Evolutionary conservation across 2,329 filamentous ascomycete genomes (phyloP).

Genomic region (Talaromyces sp.): DNA sequence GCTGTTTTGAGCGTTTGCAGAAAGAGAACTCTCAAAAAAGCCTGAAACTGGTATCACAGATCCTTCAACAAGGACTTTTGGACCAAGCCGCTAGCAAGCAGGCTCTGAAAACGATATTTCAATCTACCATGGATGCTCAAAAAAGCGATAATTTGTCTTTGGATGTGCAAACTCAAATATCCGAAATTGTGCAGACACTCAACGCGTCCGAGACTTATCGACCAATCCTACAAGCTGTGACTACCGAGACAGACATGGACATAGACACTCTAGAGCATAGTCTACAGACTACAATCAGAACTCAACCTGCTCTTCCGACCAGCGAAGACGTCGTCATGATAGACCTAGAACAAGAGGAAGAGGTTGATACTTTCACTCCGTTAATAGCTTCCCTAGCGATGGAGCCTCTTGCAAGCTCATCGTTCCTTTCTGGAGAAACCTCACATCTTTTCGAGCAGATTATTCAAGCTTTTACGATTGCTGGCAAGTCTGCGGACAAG

Average conservation of each 20-base stretch:
- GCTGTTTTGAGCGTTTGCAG: slow-evolving; percentile 33
- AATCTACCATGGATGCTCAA: slow-evolving; percentile 47
- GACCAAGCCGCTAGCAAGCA: slow-evolving; percentile 29
- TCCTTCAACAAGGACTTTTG: slow-evolving; percentile 35
- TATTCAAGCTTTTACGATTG: slow-evolving; percentile 36
- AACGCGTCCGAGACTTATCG: slow-evolving; percentile 60
- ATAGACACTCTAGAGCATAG: slow-evolving; percentile 72
- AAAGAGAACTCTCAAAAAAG: slow-evolving; percentile 35
- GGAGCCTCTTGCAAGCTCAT: slow-evolving; percentile 29
- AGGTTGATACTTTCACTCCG: slow-evolving; percentile 31
- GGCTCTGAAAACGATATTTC: slow-evolving; percentile 34
- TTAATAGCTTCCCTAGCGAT: slow-evolving; percentile 30
- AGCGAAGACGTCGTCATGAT: slow-evolving; percentile 53
- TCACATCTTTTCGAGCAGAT: slow-evolving; percentile 39
- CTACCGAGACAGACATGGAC: slow-evolving; percentile 66
- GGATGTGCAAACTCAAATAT: slow-evolving; percentile 60
- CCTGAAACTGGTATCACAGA: slow-evolving; percentile 46
- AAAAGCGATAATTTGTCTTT: slow-evolving; percentile 34
- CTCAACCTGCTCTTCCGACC: slow-evolving; percentile 50
- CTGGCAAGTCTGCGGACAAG: slow-evolving; percentile 29
- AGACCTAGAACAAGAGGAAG: slow-evolving; percentile 32
- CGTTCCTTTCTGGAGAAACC: slow-evolving; percentile 36
- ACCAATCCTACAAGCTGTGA: slow-evolving; percentile 62
- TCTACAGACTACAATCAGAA: slow-evolving; percentile 66
- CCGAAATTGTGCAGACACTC: slow-evolving; percentile 64